These are phyloP conservation scores for Plasmodium yoelii DNA, from an alignment of 169 alveolate genomes.

Conservation along the genomic window DNA sequence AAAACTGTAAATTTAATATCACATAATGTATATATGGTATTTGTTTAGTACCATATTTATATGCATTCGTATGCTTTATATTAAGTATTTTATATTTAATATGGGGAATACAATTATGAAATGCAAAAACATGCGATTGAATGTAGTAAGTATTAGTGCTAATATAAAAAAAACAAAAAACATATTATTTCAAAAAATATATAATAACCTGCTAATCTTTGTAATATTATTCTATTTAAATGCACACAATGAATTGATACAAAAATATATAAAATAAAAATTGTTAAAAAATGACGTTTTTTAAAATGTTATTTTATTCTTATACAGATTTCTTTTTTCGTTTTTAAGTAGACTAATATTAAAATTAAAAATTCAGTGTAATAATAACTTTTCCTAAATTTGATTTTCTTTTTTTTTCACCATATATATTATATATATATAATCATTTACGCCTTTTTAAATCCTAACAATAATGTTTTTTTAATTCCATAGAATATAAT, in stretches of 20 bases:
- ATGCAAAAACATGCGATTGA: too few relatives aligned
- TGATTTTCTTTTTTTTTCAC: slow-evolving; percentile 18
- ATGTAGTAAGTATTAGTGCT: too few relatives aligned
- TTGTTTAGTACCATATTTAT: too few relatives aligned
- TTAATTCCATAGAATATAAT: neutral
- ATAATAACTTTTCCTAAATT: slow-evolving; percentile 1
- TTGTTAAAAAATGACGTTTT: neutral
- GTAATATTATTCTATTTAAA: neutral
- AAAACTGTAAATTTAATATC: too few relatives aligned
- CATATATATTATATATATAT: neutral
- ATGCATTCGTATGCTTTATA: too few relatives aligned
- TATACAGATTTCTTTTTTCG: neutral
- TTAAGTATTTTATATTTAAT: too few relatives aligned
- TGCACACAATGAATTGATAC: slow-evolving; percentile 2
- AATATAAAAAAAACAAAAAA: neutral
- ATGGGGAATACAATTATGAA: too few relatives aligned
- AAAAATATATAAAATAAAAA: slow-evolving; percentile 3
- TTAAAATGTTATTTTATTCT: slow-evolving; percentile 7
- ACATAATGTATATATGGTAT: too few relatives aligned
- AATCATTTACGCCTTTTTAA: neutral
- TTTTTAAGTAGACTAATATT: slow-evolving; percentile 13
- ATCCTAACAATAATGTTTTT: neutral
- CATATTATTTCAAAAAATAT: too few relatives aligned
- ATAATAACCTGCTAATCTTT: neutral
- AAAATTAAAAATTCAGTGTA: neutral